A percentile compares a stretch with the other conserved stretches of the same genome.
Conservation (phyloP, 1,139 yeast species). For the Lodderomyces theae region DNA sequence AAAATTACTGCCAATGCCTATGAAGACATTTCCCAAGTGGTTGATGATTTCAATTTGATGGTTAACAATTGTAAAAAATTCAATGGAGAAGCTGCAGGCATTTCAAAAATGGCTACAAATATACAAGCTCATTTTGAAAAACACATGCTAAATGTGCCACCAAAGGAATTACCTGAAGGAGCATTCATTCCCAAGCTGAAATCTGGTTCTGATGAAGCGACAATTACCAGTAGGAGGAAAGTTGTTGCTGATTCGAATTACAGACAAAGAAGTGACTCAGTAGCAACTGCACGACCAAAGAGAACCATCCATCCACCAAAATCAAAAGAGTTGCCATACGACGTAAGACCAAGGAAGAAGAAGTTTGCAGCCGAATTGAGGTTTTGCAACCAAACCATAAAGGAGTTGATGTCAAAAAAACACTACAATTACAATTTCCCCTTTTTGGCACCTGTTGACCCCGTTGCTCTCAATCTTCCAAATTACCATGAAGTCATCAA, state of each 20-base stretch:
- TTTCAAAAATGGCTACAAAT: conserved; percentile 87
- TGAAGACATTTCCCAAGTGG: conserved; percentile 62
- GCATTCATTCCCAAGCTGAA: not conserved
- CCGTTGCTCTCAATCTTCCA: conserved; percentile 90
- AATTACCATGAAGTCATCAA: conserved; percentile 81
- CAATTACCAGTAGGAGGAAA: conserved; percentile 41
- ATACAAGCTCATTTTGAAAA: conserved; percentile 91
- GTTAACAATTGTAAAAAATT: conserved; percentile 78
- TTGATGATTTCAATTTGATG: conserved; percentile 81
- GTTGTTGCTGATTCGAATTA: conserved; percentile 13
- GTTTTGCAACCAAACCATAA: conserved; percentile 78
- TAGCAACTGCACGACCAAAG: conserved; percentile 71
- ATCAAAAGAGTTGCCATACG: conserved; percentile 90
- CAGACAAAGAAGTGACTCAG: conserved; percentile 28
- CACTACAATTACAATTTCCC: conserved; percentile 86
- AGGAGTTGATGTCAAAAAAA: conserved; percentile 80
- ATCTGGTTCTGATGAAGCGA: conserved; percentile 16
- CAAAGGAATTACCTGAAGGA: conserved; percentile 55
- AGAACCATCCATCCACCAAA: conserved; percentile 96
- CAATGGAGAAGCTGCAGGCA: conserved; percentile 80
- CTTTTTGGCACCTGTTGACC: conserved; percentile 90
- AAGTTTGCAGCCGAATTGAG: conserved; percentile 87
- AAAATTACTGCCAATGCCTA: conserved; percentile 72
- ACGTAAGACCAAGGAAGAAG: conserved; percentile 86
- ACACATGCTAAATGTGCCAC: conserved; percentile 90